Evolutionary conservation across 306 rosid species (phyloP), one percentile per base, ranked within the genome.

Genomic region (Trifolium dubium): DNA sequence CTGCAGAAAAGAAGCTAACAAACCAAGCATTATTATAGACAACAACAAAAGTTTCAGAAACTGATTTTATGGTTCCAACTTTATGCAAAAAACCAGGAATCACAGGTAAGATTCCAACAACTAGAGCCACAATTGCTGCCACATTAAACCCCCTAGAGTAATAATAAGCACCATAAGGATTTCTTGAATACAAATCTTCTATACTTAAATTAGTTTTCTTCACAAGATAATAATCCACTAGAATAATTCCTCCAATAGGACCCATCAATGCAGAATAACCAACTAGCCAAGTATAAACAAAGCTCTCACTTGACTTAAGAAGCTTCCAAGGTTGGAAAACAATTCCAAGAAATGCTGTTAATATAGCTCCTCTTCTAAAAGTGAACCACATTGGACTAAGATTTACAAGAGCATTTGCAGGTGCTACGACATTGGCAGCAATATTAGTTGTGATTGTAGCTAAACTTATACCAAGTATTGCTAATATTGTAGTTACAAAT

Each of bases 291-390:
- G 96, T 91, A 37, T 93, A 89, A 1, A 93, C 94, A 72, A 91
- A 93, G 77, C 96, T 91, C 86, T 91, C 97, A 69, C 98, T 91
- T 32, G 98, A 93, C n/a, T 70, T 74, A 0, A 93, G 85, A 41
- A 93, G 96, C 88, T 90, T 81, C 98, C 97, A 93, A 0, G 98
- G 98, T 35, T 93, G 98, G 40, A 93, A 93, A 28, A 82, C 89
- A 43, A 93, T 88, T 15, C 98, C 98, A 56, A 93, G 82, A 19
- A 91, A 70, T 4, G 98, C 93, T 0, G 97, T 93, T 0, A 91
- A 8, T 66, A 89, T 17, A 15, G 92, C 96, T 0, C 96, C 97
- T 54, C 89, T 88, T 72, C 85, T 84, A 55, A 91, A 93, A 2
- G 88, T 89, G 86, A 93, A 91, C 72, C 58, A 61, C 7, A 84